Conservation (phyloP, 2,329 filamentous ascomycete species). For the Podosphaera fusca region DNA sequence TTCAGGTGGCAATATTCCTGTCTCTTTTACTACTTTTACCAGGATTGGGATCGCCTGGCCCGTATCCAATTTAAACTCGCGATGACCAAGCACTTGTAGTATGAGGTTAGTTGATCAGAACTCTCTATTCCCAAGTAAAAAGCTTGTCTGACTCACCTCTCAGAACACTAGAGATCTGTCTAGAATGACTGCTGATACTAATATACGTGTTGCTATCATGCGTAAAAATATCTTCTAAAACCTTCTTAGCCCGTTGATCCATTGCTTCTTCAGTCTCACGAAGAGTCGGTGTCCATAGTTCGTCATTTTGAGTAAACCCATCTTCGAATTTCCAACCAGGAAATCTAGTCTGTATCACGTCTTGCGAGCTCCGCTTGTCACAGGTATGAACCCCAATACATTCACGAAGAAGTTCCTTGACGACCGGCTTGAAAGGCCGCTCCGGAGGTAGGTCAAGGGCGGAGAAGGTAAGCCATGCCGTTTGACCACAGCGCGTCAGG, state of each 20-base stretch:
- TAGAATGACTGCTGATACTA: slow-evolving; percentile 35
- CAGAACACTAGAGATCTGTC: slow-evolving; percentile 30
- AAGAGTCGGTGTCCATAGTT: slow-evolving; percentile 22
- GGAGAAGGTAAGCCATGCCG: slow-evolving; percentile 35
- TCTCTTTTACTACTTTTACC: slow-evolving; percentile 29
- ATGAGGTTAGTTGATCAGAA: neutral
- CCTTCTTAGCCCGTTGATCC: slow-evolving; percentile 23
- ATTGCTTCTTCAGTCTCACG: slow-evolving; percentile 25
- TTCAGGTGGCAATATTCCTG: slow-evolving; percentile 4
- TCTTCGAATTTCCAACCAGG: slow-evolving; percentile 33
- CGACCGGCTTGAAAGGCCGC: slow-evolving; percentile 29
- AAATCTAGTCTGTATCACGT: slow-evolving; percentile 26
- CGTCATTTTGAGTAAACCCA: slow-evolving; percentile 35
- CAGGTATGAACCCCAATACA: slow-evolving; percentile 47
- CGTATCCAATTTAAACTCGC: slow-evolving; percentile 37
- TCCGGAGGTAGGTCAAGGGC: slow-evolving; percentile 27
- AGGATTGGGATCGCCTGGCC: slow-evolving; percentile 47
- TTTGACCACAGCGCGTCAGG: slow-evolving; percentile 36
- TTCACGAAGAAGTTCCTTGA: slow-evolving; percentile 45
- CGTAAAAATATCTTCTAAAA: slow-evolving; percentile 33
- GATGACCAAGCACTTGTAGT: slow-evolving; percentile 29
- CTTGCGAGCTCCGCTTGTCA: slow-evolving; percentile 33
- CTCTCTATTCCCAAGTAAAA: neutral
- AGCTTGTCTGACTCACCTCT: slow-evolving; percentile 10
- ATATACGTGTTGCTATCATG: slow-evolving; percentile 30